Evolutionary conservation across 2,329 filamentous ascomycete genomes (phyloP).

Genomic region (Ophiobolus disseminans): DNA sequence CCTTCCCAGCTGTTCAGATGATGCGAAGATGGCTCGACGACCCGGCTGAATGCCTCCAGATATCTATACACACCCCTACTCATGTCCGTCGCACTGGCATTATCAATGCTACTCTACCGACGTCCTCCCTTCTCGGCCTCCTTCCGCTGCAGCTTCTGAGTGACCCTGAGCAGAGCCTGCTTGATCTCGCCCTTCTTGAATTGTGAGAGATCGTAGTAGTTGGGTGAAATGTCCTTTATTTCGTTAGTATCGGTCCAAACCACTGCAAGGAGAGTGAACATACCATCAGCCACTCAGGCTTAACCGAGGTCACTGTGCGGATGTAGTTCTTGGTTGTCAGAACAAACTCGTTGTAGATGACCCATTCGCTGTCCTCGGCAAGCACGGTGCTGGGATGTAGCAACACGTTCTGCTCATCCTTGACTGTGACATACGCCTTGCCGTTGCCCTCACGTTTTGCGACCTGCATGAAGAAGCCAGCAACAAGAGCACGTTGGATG

Average conservation of each 20-base stretch:
- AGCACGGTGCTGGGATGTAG: conserved; percentile 94
- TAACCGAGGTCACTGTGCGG: conserved; percentile 87
- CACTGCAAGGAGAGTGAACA: conserved; percentile 42
- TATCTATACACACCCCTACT: no score
- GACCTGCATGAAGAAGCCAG: conserved; percentile 99
- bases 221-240: conserved; percentile 83
- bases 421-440: conserved; percentile 94
- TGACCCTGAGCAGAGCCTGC: conserved; percentile 64
- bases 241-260: conserved; percentile 13
- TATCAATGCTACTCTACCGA: no score
- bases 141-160: conserved; percentile 63
- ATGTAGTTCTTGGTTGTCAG: conserved; percentile 98
- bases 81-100: no score
- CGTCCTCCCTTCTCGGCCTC: conserved; percentile 48
- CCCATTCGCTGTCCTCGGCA: conserved; percentile 89
- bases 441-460: conserved; percentile 88
- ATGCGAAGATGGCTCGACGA: no score
- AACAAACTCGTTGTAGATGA: conserved; percentile 98
- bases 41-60: no score
- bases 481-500: conserved; percentile 87
- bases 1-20: no score
- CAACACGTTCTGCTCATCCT: conserved; percentile 92
- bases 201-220: conserved; percentile 84
- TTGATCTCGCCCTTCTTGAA: conserved; percentile 89
- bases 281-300: conserved; percentile 93